Conservation (phyloP, 305 asterid genomes). For the Fraxinus sp. region DNA sequence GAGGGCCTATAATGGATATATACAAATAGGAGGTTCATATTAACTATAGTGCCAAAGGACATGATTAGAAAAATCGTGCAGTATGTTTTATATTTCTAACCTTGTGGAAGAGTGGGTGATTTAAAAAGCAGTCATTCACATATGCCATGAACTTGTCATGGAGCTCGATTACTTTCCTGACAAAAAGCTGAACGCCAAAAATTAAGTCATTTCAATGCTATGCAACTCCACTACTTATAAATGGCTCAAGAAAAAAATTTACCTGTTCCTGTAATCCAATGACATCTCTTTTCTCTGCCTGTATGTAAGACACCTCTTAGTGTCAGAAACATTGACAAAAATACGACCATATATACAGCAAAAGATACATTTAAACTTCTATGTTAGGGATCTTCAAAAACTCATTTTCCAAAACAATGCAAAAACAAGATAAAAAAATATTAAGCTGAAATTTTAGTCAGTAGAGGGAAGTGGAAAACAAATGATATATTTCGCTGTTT, state of each 20-base stretch:
- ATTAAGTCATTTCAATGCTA: conserved; percentile 23
- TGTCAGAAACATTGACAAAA: conserved; percentile 15
- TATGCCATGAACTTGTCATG: conserved; percentile 92
- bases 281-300: conserved; percentile 88
- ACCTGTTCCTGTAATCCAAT: conserved; percentile 94
- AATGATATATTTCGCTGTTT: background rate
- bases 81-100: conserved; percentile 38
- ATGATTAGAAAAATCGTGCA: conserved; percentile 1
- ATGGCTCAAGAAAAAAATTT: conserved; percentile 9
- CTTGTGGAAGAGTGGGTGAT: conserved; percentile 93
- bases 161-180: conserved; percentile 83
- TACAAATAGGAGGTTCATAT: conserved; percentile 12
- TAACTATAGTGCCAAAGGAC: background rate
- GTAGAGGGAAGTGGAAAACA: background rate
- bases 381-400: background rate
- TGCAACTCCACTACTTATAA: conserved; percentile 6
- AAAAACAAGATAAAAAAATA: background rate
- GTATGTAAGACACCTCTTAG: conserved; percentile 34
- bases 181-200: conserved; percentile 60
- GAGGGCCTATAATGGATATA: conserved; percentile 55
- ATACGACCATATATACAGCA: background rate
- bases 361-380: background rate
- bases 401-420: background rate
- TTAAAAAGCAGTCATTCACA: conserved; percentile 74
- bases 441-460: background rate